A percentile compares a stretch with the other conserved stretches of the same genome.
phyloP scores from a whole-genome alignment of 2,329 filamentous ascomycete species.

The Paraphaeosphaeria minitans region DNA sequence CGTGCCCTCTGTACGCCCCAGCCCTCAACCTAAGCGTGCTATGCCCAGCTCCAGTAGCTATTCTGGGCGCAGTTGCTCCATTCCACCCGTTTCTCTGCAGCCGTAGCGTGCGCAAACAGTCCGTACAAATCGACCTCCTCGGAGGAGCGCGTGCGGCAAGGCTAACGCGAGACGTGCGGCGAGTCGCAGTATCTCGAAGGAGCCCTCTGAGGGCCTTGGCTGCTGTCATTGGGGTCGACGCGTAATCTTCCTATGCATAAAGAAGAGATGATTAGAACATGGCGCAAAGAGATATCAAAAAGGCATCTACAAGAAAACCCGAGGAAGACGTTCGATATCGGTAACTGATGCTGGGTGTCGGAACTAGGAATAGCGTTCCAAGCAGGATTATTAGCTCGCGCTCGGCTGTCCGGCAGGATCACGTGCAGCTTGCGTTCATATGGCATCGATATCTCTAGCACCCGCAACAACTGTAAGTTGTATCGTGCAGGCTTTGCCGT shows the following conservation, averaged over 20 bases:
- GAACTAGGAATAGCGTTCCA: neutral
- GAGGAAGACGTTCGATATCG: neutral
- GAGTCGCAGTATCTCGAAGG: constrained; percentile 21
- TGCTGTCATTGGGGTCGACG: constrained; percentile 40
- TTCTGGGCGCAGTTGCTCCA: constrained; percentile 11
- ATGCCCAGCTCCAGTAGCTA: constrained; percentile 11
- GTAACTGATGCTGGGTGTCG: neutral
- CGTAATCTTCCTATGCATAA: constrained; percentile 10
- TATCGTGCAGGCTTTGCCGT: too few relatives aligned
- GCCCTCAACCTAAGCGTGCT: constrained; percentile 14
- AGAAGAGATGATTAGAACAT: constrained; percentile 13
- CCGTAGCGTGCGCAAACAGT: constrained; percentile 27
- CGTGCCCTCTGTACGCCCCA: constrained; percentile 31
- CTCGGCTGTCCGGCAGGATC: neutral
- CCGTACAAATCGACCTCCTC: constrained; percentile 34
- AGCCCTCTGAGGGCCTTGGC: constrained; percentile 36
- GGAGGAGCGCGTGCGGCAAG: constrained; percentile 4
- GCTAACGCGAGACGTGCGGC: constrained; percentile 2
- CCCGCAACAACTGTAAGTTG: too few relatives aligned
- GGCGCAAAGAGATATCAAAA: constrained; percentile 5
- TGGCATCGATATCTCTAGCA: neutral
- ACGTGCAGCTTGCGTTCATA: neutral
- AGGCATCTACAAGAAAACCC: constrained; percentile 1
- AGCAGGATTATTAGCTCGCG: neutral
- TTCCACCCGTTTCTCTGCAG: constrained; percentile 14